Evolutionary conservation across 2,329 filamentous ascomycete species (phyloP).

Genomic region (Penicillium occitanis): DNA sequence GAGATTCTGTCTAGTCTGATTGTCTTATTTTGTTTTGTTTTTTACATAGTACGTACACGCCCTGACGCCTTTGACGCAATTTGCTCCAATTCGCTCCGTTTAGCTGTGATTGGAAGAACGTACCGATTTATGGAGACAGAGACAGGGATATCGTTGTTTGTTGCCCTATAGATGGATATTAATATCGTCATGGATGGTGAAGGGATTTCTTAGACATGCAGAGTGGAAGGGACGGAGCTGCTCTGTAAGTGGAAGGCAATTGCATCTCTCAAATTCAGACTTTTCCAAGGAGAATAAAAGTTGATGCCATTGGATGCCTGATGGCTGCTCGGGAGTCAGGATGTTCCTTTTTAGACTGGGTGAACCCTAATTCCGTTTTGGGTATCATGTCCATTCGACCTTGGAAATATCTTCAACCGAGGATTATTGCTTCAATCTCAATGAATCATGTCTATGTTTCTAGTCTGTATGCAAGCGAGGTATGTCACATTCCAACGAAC

Average conservation of each 20-base stretch:
- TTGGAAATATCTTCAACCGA: background rate
- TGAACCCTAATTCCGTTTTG: background rate
- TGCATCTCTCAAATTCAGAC: background rate
- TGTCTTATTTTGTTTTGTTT: background rate
- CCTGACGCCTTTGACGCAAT: background rate
- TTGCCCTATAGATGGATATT: constrained; percentile 6
- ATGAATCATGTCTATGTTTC: background rate
- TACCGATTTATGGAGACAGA: background rate
- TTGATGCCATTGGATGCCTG: background rate
- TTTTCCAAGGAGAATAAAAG: background rate
- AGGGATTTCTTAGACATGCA: background rate
- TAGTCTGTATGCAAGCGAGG: background rate
- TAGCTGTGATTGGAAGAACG: background rate
- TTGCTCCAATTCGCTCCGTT: background rate
- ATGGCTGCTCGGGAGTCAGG: background rate
- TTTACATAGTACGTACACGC: background rate
- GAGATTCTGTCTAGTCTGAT: background rate
- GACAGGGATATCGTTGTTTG: constrained; percentile 2
- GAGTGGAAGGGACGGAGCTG: background rate
- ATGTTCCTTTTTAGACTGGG: background rate
- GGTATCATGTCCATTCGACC: background rate
- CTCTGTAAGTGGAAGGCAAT: background rate
- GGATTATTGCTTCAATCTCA: background rate
- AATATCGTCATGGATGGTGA: constrained; percentile 4
- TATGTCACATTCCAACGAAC: background rate